Evolutionary conservation across 805 yeast species (phyloP), one percentile per base, ranked within the genome.

Genomic region (Wickerhamomyces alni): DNA sequence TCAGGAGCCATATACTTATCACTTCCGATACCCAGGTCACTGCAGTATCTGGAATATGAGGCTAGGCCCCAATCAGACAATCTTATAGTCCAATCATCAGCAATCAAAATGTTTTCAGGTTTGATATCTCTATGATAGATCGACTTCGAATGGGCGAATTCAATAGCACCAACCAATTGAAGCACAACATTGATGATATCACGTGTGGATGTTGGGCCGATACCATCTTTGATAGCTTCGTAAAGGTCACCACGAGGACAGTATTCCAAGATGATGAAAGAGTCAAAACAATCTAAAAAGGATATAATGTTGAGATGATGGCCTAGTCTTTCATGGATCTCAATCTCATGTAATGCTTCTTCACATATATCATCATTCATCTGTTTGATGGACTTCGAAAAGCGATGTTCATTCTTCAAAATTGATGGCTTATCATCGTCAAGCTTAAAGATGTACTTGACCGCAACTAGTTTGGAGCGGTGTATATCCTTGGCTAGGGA

Each of bases 1-100:
- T 88, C 97, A 1, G 97, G 97, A 0, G 96, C 94, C 97, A 88
- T 88, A 61, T 88, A 88, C 45, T 95, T 71, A 62, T 87, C 95
- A 39, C 87, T 77, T 18, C 96, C 96, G 42, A 87, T 84, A 45
- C 86, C 95, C 58, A 87, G 84, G 54, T 87, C 88, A 27, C 75
- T 63, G 51, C 86, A 80, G 34, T 65, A 61, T 35, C 66, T 65
- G 25, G 59, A 54, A 7, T 60, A 59, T 1, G 87, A 75, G 8
- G 87, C 77, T 45, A 82, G 66, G 4, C 89, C 89, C 86, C 87
- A 82, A 61, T 82, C 88, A 41, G 87, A 79, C 33, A 82, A 61
- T 57, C 81, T 81, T 37, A 81, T 71, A 24, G 71, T 57, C 61
- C 82, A 78, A 46, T 70, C 68, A 48, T 54, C 53, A 4, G 66